A percentile compares a stretch with the other conserved stretches of the same genome.
Conservation (phyloP, 1,139 yeast genomes). For the Pichia sp. region DNA sequence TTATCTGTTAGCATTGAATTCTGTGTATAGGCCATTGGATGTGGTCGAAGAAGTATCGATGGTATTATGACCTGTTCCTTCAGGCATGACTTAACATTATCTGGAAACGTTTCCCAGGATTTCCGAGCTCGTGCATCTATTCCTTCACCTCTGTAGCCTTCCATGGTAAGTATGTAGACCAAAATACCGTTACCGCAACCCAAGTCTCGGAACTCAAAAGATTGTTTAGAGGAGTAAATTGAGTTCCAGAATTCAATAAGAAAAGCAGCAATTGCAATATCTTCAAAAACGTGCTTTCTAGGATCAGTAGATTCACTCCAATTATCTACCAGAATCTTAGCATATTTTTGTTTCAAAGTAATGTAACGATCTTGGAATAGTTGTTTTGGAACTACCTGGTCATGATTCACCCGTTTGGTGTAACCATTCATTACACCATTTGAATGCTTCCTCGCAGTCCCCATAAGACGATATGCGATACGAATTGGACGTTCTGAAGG, state of each 20-base stretch:
- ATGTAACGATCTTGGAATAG: conserved; percentile 82
- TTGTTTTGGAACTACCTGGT: conserved; percentile 76
- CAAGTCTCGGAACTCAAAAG: conserved; percentile 75
- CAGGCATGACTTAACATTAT: conserved; percentile 51
- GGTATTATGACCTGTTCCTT: conserved; percentile 82
- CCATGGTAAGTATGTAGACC: conserved; percentile 68
- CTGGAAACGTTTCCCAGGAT: conserved; percentile 78
- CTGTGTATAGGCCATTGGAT: conserved; percentile 51
- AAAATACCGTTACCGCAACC: conserved; percentile 96
- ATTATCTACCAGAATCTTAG: conserved; percentile 66
- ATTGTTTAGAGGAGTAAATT: conserved; percentile 45
- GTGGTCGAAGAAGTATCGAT: conserved; percentile 61
- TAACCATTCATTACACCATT: conserved; percentile 80
- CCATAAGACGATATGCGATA: conserved; percentile 74
- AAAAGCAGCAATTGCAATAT: conserved; percentile 92
- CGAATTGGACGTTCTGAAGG: conserved; percentile 63
- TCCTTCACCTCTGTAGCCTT: conserved; percentile 81
- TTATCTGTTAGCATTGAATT: conserved; percentile 56
- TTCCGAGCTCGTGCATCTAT: conserved; percentile 88
- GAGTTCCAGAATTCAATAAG: conserved; percentile 81
- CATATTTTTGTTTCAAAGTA: conserved; percentile 75
- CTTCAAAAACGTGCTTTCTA: conserved; percentile 93
- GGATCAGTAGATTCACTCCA: conserved; percentile 97
- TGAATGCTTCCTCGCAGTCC: conserved; percentile 81
- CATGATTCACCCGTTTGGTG: conserved; percentile 84